Evolutionary conservation across 306 rosid genomes (phyloP).

Genomic region (Mucuna pruriens): DNA sequence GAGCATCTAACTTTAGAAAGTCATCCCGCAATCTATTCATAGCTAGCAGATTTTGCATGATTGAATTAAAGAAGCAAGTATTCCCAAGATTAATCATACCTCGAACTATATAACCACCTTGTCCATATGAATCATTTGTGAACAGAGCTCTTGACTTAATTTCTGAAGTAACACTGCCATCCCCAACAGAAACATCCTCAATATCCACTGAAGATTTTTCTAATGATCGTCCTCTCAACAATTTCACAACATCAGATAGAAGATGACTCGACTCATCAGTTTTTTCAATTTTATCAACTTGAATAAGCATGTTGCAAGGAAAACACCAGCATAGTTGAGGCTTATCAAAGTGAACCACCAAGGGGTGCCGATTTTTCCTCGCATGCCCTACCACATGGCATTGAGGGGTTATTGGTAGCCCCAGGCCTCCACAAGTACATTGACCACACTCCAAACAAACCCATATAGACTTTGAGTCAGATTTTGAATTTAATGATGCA

Average conservation of each 20-base stretch:
- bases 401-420: constrained; percentile 68
- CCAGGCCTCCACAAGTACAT: constrained; percentile 83
- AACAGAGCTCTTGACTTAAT: constrained; percentile 50
- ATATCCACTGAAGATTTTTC: constrained; percentile 48
- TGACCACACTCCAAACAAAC: constrained; percentile 91
- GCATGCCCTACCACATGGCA: constrained; percentile 70
- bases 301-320: constrained; percentile 63
- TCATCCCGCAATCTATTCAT: constrained; percentile 65
- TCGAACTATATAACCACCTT: constrained; percentile 65
- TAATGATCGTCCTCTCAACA: constrained; percentile 57
- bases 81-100: constrained; percentile 93
- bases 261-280: constrained; percentile 56
- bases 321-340: constrained; percentile 95
- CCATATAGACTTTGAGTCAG: constrained; percentile 79
- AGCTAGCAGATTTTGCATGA: constrained; percentile 87
- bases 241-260: constrained; percentile 64
- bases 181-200: constrained; percentile 53
- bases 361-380: constrained; percentile 70
- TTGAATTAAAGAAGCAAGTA: constrained; percentile 95
- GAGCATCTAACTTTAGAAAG: constrained; percentile 59
- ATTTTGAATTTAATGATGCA: constrained; percentile 57
- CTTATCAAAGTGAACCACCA: constrained; percentile 67
- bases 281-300: constrained; percentile 63
- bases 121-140: constrained; percentile 50
- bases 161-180: constrained; percentile 59